A percentile compares a stretch with the other conserved stretches of the same genome.
These are phyloP conservation scores for Trypethelium eluteriae DNA, from an alignment of 495 filamentous ascomycete genomes.

Conservation along the genomic window DNA sequence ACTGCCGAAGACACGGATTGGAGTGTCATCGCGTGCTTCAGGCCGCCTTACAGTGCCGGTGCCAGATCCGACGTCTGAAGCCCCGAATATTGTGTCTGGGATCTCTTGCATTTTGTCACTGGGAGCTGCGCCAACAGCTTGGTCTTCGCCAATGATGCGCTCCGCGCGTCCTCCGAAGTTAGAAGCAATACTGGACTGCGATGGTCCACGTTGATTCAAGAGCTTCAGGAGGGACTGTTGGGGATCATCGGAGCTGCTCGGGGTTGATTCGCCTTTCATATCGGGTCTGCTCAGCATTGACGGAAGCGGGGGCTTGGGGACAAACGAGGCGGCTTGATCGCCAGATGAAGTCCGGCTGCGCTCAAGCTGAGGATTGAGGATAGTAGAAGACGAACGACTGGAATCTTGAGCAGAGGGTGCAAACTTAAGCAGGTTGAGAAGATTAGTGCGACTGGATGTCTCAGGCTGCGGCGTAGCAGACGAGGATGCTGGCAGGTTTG, in stretches of 20 bases:
- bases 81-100: not conserved
- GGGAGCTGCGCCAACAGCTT: constrained; percentile 7
- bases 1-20: constrained; percentile 38
- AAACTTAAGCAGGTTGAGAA: constrained; percentile 84
- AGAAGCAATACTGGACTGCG: constrained; percentile 14
- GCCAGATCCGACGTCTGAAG: not conserved
- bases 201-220: constrained; percentile 45
- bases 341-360: not conserved
- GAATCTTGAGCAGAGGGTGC: constrained; percentile 33
- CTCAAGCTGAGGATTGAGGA: constrained; percentile 1
- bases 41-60: not conserved
- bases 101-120: constrained; percentile 3
- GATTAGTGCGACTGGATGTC: constrained; percentile 50
- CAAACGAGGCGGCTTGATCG: constrained; percentile 3
- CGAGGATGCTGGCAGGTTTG: constrained; percentile 38
- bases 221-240: constrained; percentile 61
- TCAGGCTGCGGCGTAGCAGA: constrained; percentile 41
- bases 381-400: not conserved
- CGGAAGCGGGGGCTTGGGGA: constrained; percentile 3
- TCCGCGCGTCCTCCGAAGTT: constrained; percentile 2
- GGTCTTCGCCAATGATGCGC: constrained; percentile 3
- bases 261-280: constrained; percentile 7
- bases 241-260: constrained; percentile 35
- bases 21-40: constrained; percentile 25
- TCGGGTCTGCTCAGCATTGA: constrained; percentile 8